Conservation (phyloP, 2,329 filamentous ascomycete species). For the Pyrenophora teres region DNA sequence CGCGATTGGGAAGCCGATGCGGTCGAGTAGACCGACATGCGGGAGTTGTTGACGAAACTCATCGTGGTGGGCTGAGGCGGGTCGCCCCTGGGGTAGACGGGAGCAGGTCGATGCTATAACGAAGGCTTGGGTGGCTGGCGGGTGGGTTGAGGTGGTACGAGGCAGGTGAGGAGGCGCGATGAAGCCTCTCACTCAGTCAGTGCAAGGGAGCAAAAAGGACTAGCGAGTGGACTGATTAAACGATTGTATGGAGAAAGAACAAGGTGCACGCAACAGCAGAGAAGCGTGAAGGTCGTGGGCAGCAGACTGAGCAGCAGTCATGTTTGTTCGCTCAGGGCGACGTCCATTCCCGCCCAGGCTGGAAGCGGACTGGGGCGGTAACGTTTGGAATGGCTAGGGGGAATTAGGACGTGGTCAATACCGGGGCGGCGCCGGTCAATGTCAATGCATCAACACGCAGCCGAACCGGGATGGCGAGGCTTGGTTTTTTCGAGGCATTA, state of each 20-base stretch:
- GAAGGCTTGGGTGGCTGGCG: conserved; percentile 11
- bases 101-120: conserved; percentile 14
- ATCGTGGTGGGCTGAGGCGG: conserved; percentile 38
- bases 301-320: conserved; percentile 18
- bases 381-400: conserved; percentile 13
- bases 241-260: conserved; percentile 35
- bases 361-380: conserved; percentile 17
- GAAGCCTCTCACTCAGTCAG: not conserved
- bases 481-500: conserved; percentile 28
- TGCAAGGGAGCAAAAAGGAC: conserved; percentile 10
- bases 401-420: conserved; percentile 11
- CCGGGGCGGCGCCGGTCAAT: conserved; percentile 9
- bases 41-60: conserved; percentile 62
- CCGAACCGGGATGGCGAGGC: conserved; percentile 21
- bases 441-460: conserved; percentile 15
- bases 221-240: conserved; percentile 33
- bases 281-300: conserved; percentile 17
- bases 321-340: conserved; percentile 28
- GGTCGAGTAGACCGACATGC: conserved; percentile 65
- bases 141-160: not conserved
- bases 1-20: conserved; percentile 62
- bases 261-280: conserved; percentile 21
- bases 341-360: conserved; percentile 28
- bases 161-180: not conserved
- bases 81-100: conserved; percentile 24